A percentile compares a stretch with the other conserved stretches of the same genome.
These are phyloP conservation scores for Gonium pectorale DNA, from an alignment of 139 green algal species.

Conservation along the genomic window DNA sequence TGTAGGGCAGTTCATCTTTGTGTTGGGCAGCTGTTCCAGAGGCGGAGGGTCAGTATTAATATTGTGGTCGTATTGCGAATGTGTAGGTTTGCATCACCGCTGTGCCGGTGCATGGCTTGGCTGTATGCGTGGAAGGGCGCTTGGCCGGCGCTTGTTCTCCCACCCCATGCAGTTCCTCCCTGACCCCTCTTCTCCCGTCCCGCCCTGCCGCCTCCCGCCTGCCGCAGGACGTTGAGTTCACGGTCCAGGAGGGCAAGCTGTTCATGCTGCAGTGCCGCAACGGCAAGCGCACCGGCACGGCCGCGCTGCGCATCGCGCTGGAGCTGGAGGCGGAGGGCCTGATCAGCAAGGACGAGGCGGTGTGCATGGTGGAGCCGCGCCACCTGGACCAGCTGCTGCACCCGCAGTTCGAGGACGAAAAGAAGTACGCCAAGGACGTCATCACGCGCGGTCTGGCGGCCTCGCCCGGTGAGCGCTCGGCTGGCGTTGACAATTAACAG, in stretches of 20 bases:
- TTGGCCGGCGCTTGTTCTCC: no score
- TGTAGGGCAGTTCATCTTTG: no score
- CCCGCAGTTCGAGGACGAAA: slow-evolving; percentile 79
- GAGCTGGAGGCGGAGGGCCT: slow-evolving; percentile 79
- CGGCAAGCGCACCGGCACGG: slow-evolving; percentile 89
- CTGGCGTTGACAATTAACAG: no score
- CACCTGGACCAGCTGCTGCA: slow-evolving; percentile 94
- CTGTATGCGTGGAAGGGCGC: no score
- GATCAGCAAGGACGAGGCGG: slow-evolving; percentile 60
- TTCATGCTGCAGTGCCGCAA: slow-evolving; percentile 93
- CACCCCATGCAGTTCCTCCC: no score
- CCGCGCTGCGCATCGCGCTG: slow-evolving; percentile 83
- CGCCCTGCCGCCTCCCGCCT: neutral
- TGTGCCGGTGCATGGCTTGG: no score
- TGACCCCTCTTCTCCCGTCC: neutral
- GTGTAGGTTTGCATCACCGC: no score
- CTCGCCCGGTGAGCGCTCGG: slow-evolving; percentile 65
- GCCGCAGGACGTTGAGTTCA: slow-evolving; percentile 91
- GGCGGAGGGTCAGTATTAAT: no score
- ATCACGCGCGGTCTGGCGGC: slow-evolving; percentile 84
- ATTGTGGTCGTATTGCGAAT: no score
- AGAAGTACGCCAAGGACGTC: slow-evolving; percentile 69
- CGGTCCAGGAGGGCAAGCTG: slow-evolving; percentile 85
- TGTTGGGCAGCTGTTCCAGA: no score
- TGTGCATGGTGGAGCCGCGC: slow-evolving; percentile 87